phyloP scores from a whole-genome alignment of 1,139 yeast species.

The Suhomyces panamericanus region DNA sequence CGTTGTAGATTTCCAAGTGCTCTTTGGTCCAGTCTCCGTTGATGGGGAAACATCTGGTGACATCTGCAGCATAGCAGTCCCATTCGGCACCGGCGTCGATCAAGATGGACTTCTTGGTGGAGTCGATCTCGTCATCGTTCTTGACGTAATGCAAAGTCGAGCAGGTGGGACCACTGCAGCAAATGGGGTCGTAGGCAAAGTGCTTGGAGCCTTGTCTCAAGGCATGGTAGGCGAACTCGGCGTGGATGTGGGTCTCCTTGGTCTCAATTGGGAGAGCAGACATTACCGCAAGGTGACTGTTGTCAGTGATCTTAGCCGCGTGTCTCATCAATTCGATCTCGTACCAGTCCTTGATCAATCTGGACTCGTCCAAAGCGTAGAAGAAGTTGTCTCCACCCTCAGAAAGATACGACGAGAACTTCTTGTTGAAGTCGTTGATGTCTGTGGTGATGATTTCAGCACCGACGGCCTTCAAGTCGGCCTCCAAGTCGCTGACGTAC shows the following conservation, averaged over 20 bases:
- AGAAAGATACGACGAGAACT: slow-evolving; percentile 34
- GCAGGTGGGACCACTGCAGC: slow-evolving; percentile 91
- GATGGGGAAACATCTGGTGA: slow-evolving; percentile 92
- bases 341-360: slow-evolving; percentile 79
- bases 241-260: slow-evolving; percentile 90
- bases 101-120: slow-evolving; percentile 59
- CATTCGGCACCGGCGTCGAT: slow-evolving; percentile 98
- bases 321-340: slow-evolving; percentile 75
- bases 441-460: slow-evolving; percentile 43
- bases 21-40: slow-evolving; percentile 88
- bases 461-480: slow-evolving; percentile 26
- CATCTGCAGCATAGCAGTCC: slow-evolving; percentile 90
- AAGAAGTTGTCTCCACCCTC: slow-evolving; percentile 52
- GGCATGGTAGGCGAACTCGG: slow-evolving; percentile 92
- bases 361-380: slow-evolving; percentile 81
- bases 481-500: slow-evolving; percentile 51
- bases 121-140: slow-evolving; percentile 67
- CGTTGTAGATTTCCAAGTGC: slow-evolving; percentile 75
- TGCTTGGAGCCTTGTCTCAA: slow-evolving; percentile 89
- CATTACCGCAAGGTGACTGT: slow-evolving; percentile 90
- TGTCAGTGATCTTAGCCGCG: slow-evolving; percentile 84
- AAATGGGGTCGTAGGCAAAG: slow-evolving; percentile 91
- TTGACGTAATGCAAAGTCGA: slow-evolving; percentile 88
- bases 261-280: slow-evolving; percentile 84
- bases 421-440: slow-evolving; percentile 36